phyloP scores from a whole-genome alignment of 1,139 yeast species.

The Candida glucosophila region DNA sequence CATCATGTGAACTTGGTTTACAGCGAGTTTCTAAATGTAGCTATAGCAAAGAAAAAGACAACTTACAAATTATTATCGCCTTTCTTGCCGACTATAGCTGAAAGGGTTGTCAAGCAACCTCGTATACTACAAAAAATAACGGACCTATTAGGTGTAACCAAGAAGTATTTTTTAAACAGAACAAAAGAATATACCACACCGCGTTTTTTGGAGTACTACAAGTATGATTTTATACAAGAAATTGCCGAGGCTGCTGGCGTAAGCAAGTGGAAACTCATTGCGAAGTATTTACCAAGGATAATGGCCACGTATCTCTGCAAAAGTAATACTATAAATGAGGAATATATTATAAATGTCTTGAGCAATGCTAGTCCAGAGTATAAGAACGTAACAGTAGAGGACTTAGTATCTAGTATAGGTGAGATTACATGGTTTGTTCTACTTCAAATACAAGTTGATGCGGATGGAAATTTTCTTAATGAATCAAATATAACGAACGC shows the following conservation, averaged over 20 bases:
- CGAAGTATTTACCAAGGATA: constrained; percentile 29
- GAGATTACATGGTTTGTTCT: constrained; percentile 35
- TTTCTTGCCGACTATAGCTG: constrained; percentile 64
- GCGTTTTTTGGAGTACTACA: constrained; percentile 55
- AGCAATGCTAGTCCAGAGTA: constrained; percentile 44
- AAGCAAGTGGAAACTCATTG: constrained; percentile 25
- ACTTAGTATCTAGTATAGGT: constrained; percentile 37
- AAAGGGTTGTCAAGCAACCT: constrained; percentile 53
- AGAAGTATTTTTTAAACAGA: constrained; percentile 53
- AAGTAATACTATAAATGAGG: constrained; percentile 34
- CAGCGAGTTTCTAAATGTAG: constrained; percentile 43
- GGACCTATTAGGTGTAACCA: constrained; percentile 55
- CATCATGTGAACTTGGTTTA: constrained; percentile 60
- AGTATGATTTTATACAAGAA: constrained; percentile 53
- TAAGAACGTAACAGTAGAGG: constrained; percentile 25
- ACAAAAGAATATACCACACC: constrained; percentile 77
- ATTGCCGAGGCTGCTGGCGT: constrained; percentile 31
- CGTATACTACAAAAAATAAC: constrained; percentile 53
- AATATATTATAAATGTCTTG: constrained; percentile 45
- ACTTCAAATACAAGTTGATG: constrained; percentile 28
- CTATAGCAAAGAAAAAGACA: constrained; percentile 36
- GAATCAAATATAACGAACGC: constrained; percentile 29
- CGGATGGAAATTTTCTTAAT: constrained; percentile 18
- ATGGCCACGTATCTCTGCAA: constrained; percentile 33
- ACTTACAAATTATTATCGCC: constrained; percentile 74